Evolutionary conservation across 192 early-diverging fungal species (phyloP).

Genomic region (Chytriomyces confervae): DNA sequence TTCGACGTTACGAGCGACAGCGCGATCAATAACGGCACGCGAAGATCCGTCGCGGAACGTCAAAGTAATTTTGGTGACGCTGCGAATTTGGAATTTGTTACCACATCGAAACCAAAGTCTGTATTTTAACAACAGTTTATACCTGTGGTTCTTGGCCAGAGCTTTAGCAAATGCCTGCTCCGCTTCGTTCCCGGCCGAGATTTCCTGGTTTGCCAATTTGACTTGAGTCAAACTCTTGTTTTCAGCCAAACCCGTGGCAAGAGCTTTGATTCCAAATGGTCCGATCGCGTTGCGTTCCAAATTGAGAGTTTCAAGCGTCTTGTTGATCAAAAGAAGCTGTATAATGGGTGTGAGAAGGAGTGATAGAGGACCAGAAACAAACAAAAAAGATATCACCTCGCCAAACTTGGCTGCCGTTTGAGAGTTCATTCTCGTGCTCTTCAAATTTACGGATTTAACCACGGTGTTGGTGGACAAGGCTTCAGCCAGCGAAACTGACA

Average conservation of each 20-base stretch:
- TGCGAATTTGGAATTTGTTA: background rate
- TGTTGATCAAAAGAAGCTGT: slow-evolving; percentile 31
- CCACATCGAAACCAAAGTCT: background rate
- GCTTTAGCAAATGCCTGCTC: slow-evolving; percentile 9
- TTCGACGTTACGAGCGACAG: slow-evolving; percentile 40
- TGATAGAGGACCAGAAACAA: background rate
- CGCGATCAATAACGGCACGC: slow-evolving; percentile 33
- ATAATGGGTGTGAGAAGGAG: background rate
- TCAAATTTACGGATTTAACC: slow-evolving; percentile 19
- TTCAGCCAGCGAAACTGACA: slow-evolving; percentile 22
- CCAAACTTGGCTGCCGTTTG: slow-evolving; percentile 29
- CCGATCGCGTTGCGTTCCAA: slow-evolving; percentile 37
- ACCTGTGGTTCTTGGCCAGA: slow-evolving; percentile 21
- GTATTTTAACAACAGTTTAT: no score
- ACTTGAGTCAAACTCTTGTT: slow-evolving; percentile 34
- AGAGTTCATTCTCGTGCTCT: slow-evolving; percentile 38
- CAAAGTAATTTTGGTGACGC: slow-evolving; percentile 21
- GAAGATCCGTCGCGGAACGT: slow-evolving; percentile 36
- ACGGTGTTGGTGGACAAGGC: slow-evolving; percentile 33
- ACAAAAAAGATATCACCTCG: slow-evolving; percentile 10
- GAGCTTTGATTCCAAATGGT: slow-evolving; percentile 35
- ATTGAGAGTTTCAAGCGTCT: slow-evolving; percentile 26
- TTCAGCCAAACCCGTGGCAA: slow-evolving; percentile 28
- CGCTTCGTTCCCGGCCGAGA: slow-evolving; percentile 19
- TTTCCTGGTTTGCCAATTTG: slow-evolving; percentile 20